Evolutionary conservation across 306 rosid genomes (phyloP).

Genomic region (Myrica gale): DNA sequence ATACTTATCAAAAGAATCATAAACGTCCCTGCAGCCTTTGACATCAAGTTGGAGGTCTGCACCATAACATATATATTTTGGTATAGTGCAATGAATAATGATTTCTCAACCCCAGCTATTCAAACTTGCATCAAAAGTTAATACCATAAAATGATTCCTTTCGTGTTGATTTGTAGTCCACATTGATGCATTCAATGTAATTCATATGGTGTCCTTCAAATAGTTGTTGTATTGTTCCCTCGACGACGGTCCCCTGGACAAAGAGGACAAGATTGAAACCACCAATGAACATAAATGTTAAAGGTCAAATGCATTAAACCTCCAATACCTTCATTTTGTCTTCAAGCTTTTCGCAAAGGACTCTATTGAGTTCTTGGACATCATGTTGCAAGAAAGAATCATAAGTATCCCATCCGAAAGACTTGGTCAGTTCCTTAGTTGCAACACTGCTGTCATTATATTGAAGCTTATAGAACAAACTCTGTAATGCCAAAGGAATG

Average conservation of each 20-base stretch:
- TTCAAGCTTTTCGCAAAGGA: constrained; percentile 92
- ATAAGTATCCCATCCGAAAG: constrained; percentile 94
- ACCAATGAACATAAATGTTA: constrained; percentile 20
- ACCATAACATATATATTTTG: constrained; percentile 14
- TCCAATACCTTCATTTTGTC: constrained; percentile 88
- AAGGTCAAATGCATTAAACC: constrained; percentile 14
- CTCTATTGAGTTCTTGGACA: constrained; percentile 95
- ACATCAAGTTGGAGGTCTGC: constrained; percentile 96
- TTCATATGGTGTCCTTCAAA: constrained; percentile 99
- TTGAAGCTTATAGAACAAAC: constrained; percentile 93
- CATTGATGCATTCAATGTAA: constrained; percentile 88
- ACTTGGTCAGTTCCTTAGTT: constrained; percentile 87
- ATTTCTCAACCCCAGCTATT: constrained; percentile 9
- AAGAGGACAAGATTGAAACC: constrained; percentile 24
- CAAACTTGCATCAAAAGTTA: constrained; percentile 26
- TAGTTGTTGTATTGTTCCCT: constrained; percentile 88
- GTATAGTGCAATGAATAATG: constrained; percentile 17
- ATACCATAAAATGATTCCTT: constrained; percentile 95
- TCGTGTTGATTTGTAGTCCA: constrained; percentile 87
- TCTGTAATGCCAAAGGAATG: constrained; percentile 90
- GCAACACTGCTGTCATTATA: constrained; percentile 83
- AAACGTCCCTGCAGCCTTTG: constrained; percentile 89
- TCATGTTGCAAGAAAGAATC: constrained; percentile 98
- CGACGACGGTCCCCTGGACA: constrained; percentile 92
- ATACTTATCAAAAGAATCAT: constrained; percentile 90